phyloP scores from a whole-genome alignment of 306 rosid genomes.

The Vigna nakashimae region DNA sequence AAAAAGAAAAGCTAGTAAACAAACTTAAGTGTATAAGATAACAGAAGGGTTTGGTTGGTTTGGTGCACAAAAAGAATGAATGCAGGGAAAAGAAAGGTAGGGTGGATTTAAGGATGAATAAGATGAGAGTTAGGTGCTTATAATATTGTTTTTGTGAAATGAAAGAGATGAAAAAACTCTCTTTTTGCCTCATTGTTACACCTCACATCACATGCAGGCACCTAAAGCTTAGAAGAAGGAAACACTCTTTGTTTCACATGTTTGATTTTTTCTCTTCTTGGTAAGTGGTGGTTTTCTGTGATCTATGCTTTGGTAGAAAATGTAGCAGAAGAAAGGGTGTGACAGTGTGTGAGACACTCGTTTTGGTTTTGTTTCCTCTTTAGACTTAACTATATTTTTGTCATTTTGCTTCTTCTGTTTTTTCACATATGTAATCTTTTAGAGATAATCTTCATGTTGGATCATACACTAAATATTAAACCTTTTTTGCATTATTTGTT shows the following conservation, averaged over 20 bases:
- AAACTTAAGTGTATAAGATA: constrained; percentile 53
- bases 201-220: constrained; percentile 47
- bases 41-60: constrained; percentile 56
- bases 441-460: too few species aligned
- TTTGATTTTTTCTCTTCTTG: constrained; percentile 47
- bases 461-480: too few species aligned
- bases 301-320: constrained; percentile 38
- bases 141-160: constrained; percentile 41
- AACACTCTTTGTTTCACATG: constrained; percentile 55
- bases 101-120: constrained; percentile 68
- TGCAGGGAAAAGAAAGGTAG: constrained; percentile 43
- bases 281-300: constrained; percentile 30
- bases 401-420: neutral
- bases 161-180: constrained; percentile 54
- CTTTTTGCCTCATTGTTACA: constrained; percentile 67
- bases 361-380: constrained; percentile 1
- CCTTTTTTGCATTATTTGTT: too few species aligned
- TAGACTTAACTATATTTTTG: neutral
- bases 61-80: constrained; percentile 53
- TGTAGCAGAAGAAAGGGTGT: constrained; percentile 57
- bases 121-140: constrained; percentile 71
- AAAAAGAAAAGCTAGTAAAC: constrained; percentile 66
- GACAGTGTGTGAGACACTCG: constrained; percentile 15
- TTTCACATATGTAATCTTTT: too few species aligned
- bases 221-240: constrained; percentile 62